Percentiles rank a stretch among this genome's conserved stretches.
Conservation (phyloP, 805 yeast genomes). For the Lipomyces starkeyi region DNA sequence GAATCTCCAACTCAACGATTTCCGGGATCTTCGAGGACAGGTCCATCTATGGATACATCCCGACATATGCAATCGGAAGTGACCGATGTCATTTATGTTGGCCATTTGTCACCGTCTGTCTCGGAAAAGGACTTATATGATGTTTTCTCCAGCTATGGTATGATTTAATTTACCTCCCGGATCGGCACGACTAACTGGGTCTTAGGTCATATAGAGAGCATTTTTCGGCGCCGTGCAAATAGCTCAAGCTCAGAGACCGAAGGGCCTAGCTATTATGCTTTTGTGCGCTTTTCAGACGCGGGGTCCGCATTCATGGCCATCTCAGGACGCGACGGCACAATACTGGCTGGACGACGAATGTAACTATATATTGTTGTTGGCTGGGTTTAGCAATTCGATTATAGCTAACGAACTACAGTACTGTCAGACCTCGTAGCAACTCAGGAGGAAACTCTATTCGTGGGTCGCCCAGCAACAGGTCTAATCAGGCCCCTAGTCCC, state of each 20-base stretch:
- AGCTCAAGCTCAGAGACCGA: slow-evolving; percentile 2
- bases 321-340: slow-evolving; percentile 25
- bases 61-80: slow-evolving; percentile 3
- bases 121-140: slow-evolving; percentile 21
- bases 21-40: not conserved
- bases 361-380: slow-evolving; percentile 6
- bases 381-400: not conserved
- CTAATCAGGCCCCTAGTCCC: not conserved
- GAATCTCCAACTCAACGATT: not conserved
- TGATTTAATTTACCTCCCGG: not conserved
- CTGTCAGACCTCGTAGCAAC: slow-evolving; percentile 6
- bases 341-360: slow-evolving; percentile 26
- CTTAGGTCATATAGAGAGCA: slow-evolving; percentile 19
- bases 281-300: slow-evolving; percentile 18
- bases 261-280: slow-evolving; percentile 22
- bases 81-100: slow-evolving; percentile 20
- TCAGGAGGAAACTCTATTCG: not conserved
- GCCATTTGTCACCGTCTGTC: slow-evolving; percentile 15
- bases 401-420: not conserved
- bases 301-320: slow-evolving; percentile 28
- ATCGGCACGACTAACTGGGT: no score
- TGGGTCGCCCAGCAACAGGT: slow-evolving; percentile 2
- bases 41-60: not conserved
- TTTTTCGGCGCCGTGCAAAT: slow-evolving; percentile 18
- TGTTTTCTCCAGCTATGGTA: slow-evolving; percentile 21